These are phyloP conservation scores for Aspergillus sclerotioniger DNA, from an alignment of 495 filamentous ascomycete species.

Conservation along the genomic window DNA sequence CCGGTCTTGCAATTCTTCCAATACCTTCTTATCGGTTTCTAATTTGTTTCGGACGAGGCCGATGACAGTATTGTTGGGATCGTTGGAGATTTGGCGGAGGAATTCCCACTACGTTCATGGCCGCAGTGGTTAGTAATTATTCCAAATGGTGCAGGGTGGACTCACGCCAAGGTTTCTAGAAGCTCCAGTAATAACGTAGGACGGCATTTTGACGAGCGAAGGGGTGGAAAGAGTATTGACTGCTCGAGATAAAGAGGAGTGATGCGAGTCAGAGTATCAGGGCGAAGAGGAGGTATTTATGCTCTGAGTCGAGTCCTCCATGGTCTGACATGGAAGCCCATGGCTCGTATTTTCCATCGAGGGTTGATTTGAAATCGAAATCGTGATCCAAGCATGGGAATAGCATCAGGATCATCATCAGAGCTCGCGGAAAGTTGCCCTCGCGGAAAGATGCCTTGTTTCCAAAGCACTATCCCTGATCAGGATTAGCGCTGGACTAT, in stretches of 20 bases:
- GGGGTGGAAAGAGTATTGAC: not conserved
- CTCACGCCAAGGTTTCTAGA: constrained; percentile 42
- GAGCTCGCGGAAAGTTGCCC: no score
- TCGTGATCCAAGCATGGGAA: not conserved
- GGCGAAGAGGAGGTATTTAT: not conserved
- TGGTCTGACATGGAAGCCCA: not conserved
- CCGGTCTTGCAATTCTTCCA: constrained; percentile 27
- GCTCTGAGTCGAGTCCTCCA: not conserved
- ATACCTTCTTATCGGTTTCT: constrained; percentile 24
- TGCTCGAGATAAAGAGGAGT: not conserved
- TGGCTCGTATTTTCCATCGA: no score
- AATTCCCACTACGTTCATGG: constrained; percentile 47
- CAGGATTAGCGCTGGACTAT: no score
- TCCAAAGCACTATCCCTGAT: no score
- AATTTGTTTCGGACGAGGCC: constrained; percentile 44
- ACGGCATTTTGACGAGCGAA: constrained; percentile 25
- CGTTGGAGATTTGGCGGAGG: constrained; percentile 34
- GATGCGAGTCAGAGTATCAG: not conserved
- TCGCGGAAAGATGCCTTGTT: not conserved
- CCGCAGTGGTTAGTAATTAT: not conserved
- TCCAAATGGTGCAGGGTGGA: not conserved
- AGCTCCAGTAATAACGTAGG: constrained; percentile 37
- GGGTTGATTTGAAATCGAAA: not conserved
- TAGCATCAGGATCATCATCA: not conserved
- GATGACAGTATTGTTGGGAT: constrained; percentile 38